Evolutionary conservation across 2,329 filamentous ascomycete species (phyloP).

Genomic region (Trichoderma breve): DNA sequence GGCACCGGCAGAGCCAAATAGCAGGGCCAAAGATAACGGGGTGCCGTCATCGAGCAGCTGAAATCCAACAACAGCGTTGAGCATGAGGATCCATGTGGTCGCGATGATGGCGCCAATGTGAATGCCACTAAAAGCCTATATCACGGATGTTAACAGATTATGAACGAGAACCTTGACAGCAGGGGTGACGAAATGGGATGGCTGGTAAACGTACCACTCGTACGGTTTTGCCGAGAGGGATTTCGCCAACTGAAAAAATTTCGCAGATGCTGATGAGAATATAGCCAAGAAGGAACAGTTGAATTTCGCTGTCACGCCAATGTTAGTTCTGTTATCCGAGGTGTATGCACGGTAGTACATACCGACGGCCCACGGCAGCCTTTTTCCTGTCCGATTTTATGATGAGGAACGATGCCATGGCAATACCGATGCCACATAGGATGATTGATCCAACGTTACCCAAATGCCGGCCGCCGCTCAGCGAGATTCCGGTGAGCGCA

Average conservation of each 20-base stretch:
- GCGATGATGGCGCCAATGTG: slow-evolving; percentile 89
- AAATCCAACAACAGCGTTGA: slow-evolving; percentile 90
- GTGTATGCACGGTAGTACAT: slow-evolving; percentile 29
- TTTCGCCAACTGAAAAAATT: slow-evolving; percentile 91
- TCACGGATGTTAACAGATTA: slow-evolving; percentile 23
- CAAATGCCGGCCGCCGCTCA: slow-evolving; percentile 64
- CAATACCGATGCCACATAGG: slow-evolving; percentile 73
- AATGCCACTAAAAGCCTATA: slow-evolving; percentile 79
- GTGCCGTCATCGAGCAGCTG: slow-evolving; percentile 95
- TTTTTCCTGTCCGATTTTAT: slow-evolving; percentile 83
- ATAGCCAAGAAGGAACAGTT: slow-evolving; percentile 84
- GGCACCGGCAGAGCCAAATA: slow-evolving; percentile 65
- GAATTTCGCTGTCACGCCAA: slow-evolving; percentile 74
- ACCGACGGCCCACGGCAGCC: slow-evolving; percentile 92
- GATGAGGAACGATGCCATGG: slow-evolving; percentile 64
- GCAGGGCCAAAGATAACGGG: slow-evolving; percentile 72
- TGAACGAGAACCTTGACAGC: neutral
- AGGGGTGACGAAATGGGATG: neutral
- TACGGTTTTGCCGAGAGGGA: slow-evolving; percentile 69
- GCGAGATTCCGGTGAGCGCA: slow-evolving; percentile 68
- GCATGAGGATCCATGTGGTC: slow-evolving; percentile 83
- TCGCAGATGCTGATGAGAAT: slow-evolving; percentile 89
- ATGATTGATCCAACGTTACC: slow-evolving; percentile 93
- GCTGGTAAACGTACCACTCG: slow-evolving; percentile 60
- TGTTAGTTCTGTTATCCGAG: slow-evolving; percentile 16